Conservation (phyloP, 805 yeast species). For the Lipomyces yamadae region DNA sequence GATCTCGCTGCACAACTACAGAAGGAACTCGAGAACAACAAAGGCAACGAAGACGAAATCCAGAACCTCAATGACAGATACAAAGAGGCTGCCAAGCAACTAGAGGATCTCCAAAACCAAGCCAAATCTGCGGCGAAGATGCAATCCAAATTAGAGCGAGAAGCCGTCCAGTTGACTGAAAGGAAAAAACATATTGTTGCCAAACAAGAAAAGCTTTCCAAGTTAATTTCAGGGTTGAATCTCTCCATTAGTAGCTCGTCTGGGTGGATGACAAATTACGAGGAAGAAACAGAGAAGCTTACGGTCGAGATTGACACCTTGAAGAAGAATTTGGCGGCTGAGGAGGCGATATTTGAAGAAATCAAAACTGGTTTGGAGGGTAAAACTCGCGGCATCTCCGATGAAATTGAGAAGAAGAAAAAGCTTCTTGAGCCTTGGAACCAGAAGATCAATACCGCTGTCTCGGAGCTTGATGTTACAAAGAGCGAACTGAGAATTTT, state of each 20-base stretch:
- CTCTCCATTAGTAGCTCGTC: slow-evolving; percentile 54
- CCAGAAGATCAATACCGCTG: slow-evolving; percentile 64
- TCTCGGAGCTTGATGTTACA: slow-evolving; percentile 66
- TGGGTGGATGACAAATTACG: slow-evolving; percentile 53
- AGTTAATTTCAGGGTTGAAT: slow-evolving; percentile 56
- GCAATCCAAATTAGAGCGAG: slow-evolving; percentile 54
- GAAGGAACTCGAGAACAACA: slow-evolving; percentile 52
- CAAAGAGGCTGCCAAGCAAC: slow-evolving; percentile 32
- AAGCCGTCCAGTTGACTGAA: slow-evolving; percentile 74
- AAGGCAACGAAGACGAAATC: slow-evolving; percentile 50
- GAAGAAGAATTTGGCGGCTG: slow-evolving; percentile 54
- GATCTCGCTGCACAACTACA: slow-evolving; percentile 52
- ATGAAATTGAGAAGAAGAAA: slow-evolving; percentile 66
- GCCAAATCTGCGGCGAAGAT: slow-evolving; percentile 42
- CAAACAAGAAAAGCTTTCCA: slow-evolving; percentile 64
- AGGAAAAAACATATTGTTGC: slow-evolving; percentile 66
- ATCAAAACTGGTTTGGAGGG: slow-evolving; percentile 70
- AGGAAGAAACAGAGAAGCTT: slow-evolving; percentile 52
- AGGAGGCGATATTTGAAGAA: slow-evolving; percentile 61
- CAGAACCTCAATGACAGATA: slow-evolving; percentile 39
- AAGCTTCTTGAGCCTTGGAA: slow-evolving; percentile 82
- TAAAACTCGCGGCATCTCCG: slow-evolving; percentile 71
- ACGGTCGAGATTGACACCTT: slow-evolving; percentile 54
- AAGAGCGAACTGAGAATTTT: slow-evolving; percentile 68
- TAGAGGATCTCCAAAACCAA: slow-evolving; percentile 42